phyloP scores from a whole-genome alignment of 1,284 basidiomycete genomes.

The Violaceomyces palustris region DNA sequence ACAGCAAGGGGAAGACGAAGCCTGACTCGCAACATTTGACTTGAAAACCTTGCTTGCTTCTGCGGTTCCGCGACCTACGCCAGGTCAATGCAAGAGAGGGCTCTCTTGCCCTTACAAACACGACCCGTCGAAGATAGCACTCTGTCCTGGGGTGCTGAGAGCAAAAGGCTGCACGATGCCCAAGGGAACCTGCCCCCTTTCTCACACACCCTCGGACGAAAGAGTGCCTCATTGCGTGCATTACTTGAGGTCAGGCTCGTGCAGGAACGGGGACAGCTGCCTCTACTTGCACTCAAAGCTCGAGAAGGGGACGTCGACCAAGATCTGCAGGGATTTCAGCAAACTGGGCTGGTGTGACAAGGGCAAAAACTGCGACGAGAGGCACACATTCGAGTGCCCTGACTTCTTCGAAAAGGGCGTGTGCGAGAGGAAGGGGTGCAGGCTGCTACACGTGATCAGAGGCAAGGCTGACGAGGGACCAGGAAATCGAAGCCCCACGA shows the following conservation, averaged over 20 bases:
- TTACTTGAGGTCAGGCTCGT: slow-evolving; percentile 28
- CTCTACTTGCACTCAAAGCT: slow-evolving; percentile 36
- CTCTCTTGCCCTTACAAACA: slow-evolving; percentile 46
- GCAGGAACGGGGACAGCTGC: slow-evolving; percentile 43
- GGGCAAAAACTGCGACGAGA: slow-evolving; percentile 25
- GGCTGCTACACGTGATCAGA: slow-evolving; percentile 38
- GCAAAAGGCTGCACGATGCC: slow-evolving; percentile 37
- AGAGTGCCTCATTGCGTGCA: slow-evolving; percentile 49
- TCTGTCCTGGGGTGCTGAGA: slow-evolving; percentile 45
- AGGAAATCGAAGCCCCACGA: neutral
- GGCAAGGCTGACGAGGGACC: slow-evolving; percentile 1
- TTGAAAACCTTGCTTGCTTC: too few species aligned
- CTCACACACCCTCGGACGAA: slow-evolving; percentile 32
- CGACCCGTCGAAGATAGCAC: slow-evolving; percentile 38
- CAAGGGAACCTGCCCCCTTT: slow-evolving; percentile 41
- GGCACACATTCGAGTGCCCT: slow-evolving; percentile 49
- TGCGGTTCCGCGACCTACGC: too few species aligned
- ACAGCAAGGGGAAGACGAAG: too few species aligned
- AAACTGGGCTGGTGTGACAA: slow-evolving; percentile 45
- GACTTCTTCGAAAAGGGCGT: slow-evolving; percentile 42
- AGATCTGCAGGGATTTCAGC: slow-evolving; percentile 38
- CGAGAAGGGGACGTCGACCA: slow-evolving; percentile 6
- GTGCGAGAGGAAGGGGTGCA: slow-evolving; percentile 32
- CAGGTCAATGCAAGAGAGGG: slow-evolving; percentile 45
- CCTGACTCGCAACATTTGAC: too few species aligned